phyloP scores from a whole-genome alignment of 2,329 filamentous ascomycete species.

The Colletotrichum chrysophilum region DNA sequence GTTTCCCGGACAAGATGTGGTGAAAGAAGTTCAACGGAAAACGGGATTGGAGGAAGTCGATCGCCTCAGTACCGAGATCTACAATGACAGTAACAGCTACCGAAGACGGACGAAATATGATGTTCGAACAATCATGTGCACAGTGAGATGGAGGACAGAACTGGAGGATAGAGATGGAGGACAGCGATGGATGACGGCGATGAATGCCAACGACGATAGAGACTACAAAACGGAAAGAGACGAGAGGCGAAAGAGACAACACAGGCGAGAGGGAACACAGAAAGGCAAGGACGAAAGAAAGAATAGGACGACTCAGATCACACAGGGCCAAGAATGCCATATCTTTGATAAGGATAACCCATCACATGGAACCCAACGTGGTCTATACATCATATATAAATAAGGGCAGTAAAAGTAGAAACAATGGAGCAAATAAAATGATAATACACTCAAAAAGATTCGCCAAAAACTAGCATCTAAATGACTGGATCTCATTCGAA shows the following conservation, averaged over 20 bases:
- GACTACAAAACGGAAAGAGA: neutral
- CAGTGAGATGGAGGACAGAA: neutral
- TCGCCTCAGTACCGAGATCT: neutral
- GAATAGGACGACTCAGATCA: neutral
- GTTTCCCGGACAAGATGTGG: neutral
- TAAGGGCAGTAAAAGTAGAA: neutral
- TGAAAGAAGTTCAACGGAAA: neutral
- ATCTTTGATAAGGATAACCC: neutral
- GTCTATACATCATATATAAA: neutral
- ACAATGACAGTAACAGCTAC: neutral
- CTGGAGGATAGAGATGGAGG: too few species aligned
- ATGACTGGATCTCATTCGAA: neutral
- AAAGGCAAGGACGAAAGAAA: neutral
- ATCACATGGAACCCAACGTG: neutral
- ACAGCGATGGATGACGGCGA: neutral
- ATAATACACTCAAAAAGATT: neutral
- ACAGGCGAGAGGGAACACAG: neutral
- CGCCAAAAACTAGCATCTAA: rapidly evolving
- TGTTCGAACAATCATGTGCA: neutral
- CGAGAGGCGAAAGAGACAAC: neutral
- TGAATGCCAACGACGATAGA: neutral
- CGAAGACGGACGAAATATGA: neutral
- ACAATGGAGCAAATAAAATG: neutral
- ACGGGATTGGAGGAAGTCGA: neutral
- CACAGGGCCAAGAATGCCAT: neutral